Conservation (phyloP, 2,329 filamentous ascomycete genomes). For the Nothophaeocryptopus gaeumannii region DNA sequence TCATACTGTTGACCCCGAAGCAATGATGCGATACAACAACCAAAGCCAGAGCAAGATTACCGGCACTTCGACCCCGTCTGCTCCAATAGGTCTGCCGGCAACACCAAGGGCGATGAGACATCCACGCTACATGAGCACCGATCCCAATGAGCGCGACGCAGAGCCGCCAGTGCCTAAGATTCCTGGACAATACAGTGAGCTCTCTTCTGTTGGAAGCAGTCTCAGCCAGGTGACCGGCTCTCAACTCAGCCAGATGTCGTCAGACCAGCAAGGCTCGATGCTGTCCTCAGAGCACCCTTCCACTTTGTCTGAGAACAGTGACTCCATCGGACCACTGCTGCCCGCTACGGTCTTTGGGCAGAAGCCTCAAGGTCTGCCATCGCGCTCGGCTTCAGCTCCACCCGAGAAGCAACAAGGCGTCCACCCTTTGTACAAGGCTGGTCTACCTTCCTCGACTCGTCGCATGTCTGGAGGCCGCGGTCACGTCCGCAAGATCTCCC, state of each 20-base stretch:
- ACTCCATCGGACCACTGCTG: slow-evolving; percentile 47
- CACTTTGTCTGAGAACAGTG: slow-evolving; percentile 29
- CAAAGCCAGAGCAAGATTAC: slow-evolving; percentile 26
- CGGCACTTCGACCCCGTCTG: slow-evolving; percentile 50
- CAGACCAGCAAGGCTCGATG: slow-evolving; percentile 14
- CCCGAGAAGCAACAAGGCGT: slow-evolving; percentile 40
- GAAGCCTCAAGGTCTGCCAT: slow-evolving; percentile 31
- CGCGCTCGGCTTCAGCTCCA: slow-evolving; percentile 49
- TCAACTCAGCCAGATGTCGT: slow-evolving; percentile 29
- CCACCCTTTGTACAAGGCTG: slow-evolving; percentile 36
- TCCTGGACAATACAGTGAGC: slow-evolving; percentile 48
- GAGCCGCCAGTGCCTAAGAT: slow-evolving; percentile 55
- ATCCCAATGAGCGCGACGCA: slow-evolving; percentile 50
- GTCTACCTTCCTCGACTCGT: slow-evolving; percentile 31
- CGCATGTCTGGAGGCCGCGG: slow-evolving; percentile 39
- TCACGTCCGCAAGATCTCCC: slow-evolving; percentile 45
- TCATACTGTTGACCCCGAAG: slow-evolving; percentile 62
- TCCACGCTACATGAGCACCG: slow-evolving; percentile 63
- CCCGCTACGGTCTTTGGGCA: slow-evolving; percentile 49
- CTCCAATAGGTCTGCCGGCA: slow-evolving; percentile 74
- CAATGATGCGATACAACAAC: slow-evolving; percentile 38
- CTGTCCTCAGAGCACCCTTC: slow-evolving; percentile 39
- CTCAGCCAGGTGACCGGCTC: slow-evolving; percentile 30
- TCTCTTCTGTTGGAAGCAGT: slow-evolving; percentile 26
- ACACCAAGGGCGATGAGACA: slow-evolving; percentile 90